Percentiles rank a stretch among this genome's conserved stretches.
phyloP scores from a whole-genome alignment of 345 rosid species.

The Lumnitzera littorea region DNA sequence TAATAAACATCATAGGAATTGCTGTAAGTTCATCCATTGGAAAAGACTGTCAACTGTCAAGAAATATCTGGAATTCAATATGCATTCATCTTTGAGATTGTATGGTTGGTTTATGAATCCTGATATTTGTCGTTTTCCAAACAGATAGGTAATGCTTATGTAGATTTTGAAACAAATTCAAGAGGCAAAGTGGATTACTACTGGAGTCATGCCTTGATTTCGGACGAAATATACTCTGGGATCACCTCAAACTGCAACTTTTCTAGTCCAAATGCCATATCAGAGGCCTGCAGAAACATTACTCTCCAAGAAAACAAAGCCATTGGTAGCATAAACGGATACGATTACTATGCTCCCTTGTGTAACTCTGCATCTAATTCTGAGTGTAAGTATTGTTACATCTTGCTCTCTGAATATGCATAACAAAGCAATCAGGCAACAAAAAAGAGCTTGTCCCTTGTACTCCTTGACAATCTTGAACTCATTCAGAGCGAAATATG shows the following conservation, averaged over 20 bases:
- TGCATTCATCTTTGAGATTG: background rate
- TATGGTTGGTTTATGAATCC: background rate
- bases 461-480: background rate
- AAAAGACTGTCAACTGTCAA: no score
- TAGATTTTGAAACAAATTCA: slow-evolving; percentile 14
- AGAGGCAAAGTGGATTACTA: slow-evolving; percentile 30
- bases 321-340: slow-evolving; percentile 16
- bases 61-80: no score
- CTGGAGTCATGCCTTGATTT: slow-evolving; percentile 47
- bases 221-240: slow-evolving; percentile 33
- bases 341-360: slow-evolving; percentile 34
- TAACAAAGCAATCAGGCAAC: background rate
- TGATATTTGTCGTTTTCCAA: background rate
- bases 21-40: slow-evolving; percentile 24
- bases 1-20: slow-evolving; percentile 45
- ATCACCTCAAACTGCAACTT: slow-evolving; percentile 29
- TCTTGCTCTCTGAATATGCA: slow-evolving; percentile 15
- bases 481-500: background rate
- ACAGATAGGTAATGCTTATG: slow-evolving; percentile 51
- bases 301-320: slow-evolving; percentile 1
- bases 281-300: slow-evolving; percentile 12
- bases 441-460: background rate
- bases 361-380: slow-evolving; percentile 18
- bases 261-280: slow-evolving; percentile 3
- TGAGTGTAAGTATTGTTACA: background rate